These are phyloP conservation scores for Macrophomina pseudophaseolina DNA, from an alignment of 2,329 filamentous ascomycete genomes.

Conservation along the genomic window DNA sequence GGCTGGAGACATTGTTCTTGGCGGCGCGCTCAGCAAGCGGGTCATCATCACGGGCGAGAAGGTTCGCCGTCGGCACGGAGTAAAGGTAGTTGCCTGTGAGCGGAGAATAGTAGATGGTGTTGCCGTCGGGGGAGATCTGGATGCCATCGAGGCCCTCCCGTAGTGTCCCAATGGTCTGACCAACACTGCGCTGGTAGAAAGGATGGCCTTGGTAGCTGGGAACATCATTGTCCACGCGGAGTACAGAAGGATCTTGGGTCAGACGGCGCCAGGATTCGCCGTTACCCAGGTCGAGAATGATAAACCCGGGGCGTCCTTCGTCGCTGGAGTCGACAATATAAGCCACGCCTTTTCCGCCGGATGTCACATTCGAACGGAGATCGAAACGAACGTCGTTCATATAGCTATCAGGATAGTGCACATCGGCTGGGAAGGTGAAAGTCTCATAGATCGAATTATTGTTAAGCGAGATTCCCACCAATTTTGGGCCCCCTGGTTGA, in stretches of 20 bases:
- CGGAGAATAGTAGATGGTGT: constrained; percentile 52
- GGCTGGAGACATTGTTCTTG: constrained; percentile 52
- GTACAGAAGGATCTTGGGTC: constrained; percentile 44
- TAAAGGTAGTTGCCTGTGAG: constrained; percentile 52
- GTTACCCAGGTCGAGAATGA: constrained; percentile 56
- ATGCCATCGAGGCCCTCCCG: constrained; percentile 57
- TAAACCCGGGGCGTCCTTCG: constrained; percentile 54
- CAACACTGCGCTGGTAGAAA: constrained; percentile 45
- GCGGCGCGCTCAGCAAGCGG: constrained; percentile 50
- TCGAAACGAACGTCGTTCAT: constrained; percentile 61
- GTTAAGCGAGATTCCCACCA: constrained; percentile 54
- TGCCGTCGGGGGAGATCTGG: constrained; percentile 53
- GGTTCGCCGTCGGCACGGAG: constrained; percentile 48
- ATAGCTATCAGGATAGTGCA: constrained; percentile 54
- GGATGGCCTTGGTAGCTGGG: constrained; percentile 54
- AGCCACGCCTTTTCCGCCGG: constrained; percentile 52
- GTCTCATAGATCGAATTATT: constrained; percentile 55
- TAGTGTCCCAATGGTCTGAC: constrained; percentile 43
- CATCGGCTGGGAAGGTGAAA: constrained; percentile 53
- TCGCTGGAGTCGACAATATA: constrained; percentile 58
- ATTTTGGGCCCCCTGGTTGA: constrained; percentile 53
- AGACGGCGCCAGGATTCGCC: constrained; percentile 57
- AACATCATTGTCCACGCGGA: constrained; percentile 48
- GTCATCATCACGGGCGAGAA: constrained; percentile 47
- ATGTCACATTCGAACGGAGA: constrained; percentile 46